A percentile compares a stretch with the other conserved stretches of the same genome.
phyloP scores from a whole-genome alignment of 2,329 filamentous ascomycete species.

The Trichoderma polysporum region DNA sequence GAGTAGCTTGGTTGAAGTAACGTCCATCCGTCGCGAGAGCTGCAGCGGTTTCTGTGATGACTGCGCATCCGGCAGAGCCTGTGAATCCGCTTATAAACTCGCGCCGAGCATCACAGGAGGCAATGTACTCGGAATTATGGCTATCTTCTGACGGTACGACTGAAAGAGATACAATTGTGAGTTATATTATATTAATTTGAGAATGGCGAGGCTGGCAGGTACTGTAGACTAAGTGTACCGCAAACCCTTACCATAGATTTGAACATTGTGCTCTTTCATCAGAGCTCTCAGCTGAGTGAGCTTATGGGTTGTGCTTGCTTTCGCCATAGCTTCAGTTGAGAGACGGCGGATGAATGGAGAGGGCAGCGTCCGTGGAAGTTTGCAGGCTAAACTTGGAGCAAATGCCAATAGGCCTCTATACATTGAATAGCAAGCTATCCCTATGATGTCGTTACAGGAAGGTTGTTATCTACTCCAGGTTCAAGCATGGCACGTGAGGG shows the following conservation, averaged over 20 bases:
- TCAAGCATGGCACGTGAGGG: too few species aligned
- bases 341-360: background rate
- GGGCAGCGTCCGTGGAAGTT: background rate
- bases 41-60: conserved; percentile 82
- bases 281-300: conserved; percentile 74
- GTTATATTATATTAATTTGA: conserved; percentile 23
- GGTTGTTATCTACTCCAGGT: too few species aligned
- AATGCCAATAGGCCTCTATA: background rate
- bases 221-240: background rate
- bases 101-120: conserved; percentile 87
- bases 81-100: conserved; percentile 93
- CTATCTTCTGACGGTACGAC: conserved; percentile 96
- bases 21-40: conserved; percentile 91
- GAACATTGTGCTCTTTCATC: conserved; percentile 84
- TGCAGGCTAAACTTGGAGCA: background rate
- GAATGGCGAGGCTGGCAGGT: background rate
- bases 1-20: conserved; percentile 94
- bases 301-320: conserved; percentile 73
- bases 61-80: conserved; percentile 89
- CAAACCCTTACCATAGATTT: conserved; percentile 76
- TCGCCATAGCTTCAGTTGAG: conserved; percentile 31
- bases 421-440: background rate
- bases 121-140: conserved; percentile 97
- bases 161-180: conserved; percentile 38
- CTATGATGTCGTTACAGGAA: background rate